These are phyloP conservation scores for Kalanchoe fedtschenkoi DNA, from an alignment of 164 flowering plant species.

Conservation along the genomic window DNA sequence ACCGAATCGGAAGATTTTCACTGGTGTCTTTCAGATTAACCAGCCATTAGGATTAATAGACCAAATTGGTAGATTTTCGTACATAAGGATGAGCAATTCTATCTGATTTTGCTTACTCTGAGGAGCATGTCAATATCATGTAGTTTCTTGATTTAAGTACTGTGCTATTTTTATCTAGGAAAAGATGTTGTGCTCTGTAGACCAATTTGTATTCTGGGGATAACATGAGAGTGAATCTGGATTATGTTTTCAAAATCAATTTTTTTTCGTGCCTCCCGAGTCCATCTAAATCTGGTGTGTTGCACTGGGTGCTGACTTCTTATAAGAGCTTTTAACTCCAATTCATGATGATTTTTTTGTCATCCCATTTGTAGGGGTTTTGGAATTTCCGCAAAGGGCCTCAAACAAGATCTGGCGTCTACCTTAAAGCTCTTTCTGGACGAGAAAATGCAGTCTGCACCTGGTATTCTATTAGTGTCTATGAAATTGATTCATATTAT, in stretches of 20 bases:
- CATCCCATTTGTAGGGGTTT: slow-evolving; percentile 33
- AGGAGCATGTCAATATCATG: too few relatives aligned
- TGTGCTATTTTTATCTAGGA: too few relatives aligned
- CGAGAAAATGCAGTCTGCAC: slow-evolving; percentile 25
- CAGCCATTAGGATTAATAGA: too few relatives aligned
- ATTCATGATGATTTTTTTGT: not conserved
- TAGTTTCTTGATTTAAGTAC: too few relatives aligned
- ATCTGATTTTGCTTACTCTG: too few relatives aligned
- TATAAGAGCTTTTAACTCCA: not conserved
- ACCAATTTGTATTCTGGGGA: too few relatives aligned
- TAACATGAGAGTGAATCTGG: too few relatives aligned
- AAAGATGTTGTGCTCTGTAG: too few relatives aligned
- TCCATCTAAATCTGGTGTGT: not conserved
- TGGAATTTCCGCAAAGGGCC: slow-evolving; percentile 69
- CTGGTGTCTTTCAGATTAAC: too few relatives aligned
- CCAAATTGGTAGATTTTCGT: too few relatives aligned
- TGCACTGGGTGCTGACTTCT: not conserved
- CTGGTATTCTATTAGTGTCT: slow-evolving; percentile 1
- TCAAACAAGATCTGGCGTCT: slow-evolving; percentile 54
- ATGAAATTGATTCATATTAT: not conserved
- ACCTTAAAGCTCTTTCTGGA: slow-evolving; percentile 45
- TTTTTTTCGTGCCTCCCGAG: not conserved
- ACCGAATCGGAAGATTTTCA: too few relatives aligned
- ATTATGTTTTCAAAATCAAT: not conserved
- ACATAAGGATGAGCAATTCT: too few relatives aligned